These are phyloP conservation scores for Candida adriatica DNA, from an alignment of 805 yeast genomes.

Conservation along the genomic window DNA sequence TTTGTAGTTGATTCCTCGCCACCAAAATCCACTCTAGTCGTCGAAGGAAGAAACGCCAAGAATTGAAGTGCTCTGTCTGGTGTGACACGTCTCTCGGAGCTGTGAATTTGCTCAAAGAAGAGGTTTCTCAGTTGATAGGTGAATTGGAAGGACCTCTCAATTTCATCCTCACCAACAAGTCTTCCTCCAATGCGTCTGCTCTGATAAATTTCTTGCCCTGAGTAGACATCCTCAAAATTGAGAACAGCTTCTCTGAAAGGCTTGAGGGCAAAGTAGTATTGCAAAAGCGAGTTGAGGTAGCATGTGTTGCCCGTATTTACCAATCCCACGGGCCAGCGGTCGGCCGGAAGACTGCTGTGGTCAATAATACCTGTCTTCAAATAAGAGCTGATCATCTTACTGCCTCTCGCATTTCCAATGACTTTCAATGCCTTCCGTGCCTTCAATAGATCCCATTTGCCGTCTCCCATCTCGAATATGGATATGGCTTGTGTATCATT, in stretches of 20 bases:
- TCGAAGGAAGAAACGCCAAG: constrained; percentile 73
- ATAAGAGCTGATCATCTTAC: constrained; percentile 49
- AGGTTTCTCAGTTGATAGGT: constrained; percentile 63
- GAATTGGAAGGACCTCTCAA: constrained; percentile 76
- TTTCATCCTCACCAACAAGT: constrained; percentile 68
- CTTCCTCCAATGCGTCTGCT: constrained; percentile 84
- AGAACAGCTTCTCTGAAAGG: constrained; percentile 70
- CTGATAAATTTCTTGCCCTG: constrained; percentile 26
- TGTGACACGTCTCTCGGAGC: constrained; percentile 56
- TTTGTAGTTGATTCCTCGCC: neutral
- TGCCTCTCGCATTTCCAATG: constrained; percentile 47
- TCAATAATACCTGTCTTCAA: constrained; percentile 59
- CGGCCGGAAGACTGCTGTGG: constrained; percentile 50
- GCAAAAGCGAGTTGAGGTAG: constrained; percentile 83
- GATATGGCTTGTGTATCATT: constrained; percentile 51
- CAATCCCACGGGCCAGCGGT: constrained; percentile 83
- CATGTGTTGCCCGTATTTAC: constrained; percentile 96
- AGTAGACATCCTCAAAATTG: constrained; percentile 38
- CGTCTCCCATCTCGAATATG: constrained; percentile 38
- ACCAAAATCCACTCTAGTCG: constrained; percentile 56
- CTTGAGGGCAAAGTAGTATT: constrained; percentile 79
- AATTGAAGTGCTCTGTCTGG: constrained; percentile 85
- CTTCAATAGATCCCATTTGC: constrained; percentile 39
- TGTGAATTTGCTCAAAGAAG: constrained; percentile 62
- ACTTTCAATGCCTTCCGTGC: constrained; percentile 52